phyloP scores from a whole-genome alignment of 768 basidiomycete species.

The Strobilomyces confusus region DNA sequence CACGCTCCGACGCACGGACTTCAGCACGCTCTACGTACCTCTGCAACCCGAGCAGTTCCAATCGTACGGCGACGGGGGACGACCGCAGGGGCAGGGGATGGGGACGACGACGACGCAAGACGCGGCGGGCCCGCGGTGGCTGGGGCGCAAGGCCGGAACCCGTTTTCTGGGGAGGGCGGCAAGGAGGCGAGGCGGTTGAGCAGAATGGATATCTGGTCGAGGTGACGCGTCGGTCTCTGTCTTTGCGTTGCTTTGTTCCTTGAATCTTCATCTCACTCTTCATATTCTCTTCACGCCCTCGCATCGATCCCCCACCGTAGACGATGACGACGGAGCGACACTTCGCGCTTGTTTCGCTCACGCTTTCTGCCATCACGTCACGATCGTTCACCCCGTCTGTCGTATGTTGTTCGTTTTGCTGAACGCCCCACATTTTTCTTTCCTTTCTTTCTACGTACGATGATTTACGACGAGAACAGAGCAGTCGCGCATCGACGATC shows the following conservation, averaged over 20 bases:
- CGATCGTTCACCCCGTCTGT: too few species aligned
- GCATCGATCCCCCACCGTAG: not conserved
- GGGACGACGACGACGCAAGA: slow-evolving; percentile 6
- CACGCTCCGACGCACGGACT: slow-evolving; percentile 56
- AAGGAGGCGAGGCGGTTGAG: slow-evolving; percentile 61
- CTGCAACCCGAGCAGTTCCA: slow-evolving; percentile 75
- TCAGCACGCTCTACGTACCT: slow-evolving; percentile 69
- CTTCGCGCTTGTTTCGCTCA: too few species aligned
- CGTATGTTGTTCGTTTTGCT: too few species aligned
- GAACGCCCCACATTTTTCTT: not conserved
- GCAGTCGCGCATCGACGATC: too few species aligned
- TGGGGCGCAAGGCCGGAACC: slow-evolving; percentile 41
- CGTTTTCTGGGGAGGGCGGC: slow-evolving; percentile 31
- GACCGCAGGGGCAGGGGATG: slow-evolving; percentile 17
- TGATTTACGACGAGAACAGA: too few species aligned
- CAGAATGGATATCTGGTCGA: slow-evolving; percentile 72
- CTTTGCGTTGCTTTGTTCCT: not conserved
- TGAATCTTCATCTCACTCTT: too few species aligned
- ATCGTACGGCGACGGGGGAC: slow-evolving; percentile 26
- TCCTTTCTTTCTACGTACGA: not conserved
- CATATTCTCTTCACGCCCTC: too few species aligned
- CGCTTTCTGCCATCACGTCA: too few species aligned
- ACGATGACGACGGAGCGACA: too few species aligned
- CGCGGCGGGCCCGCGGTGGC: slow-evolving; percentile 51
- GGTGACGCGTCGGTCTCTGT: slow-evolving; percentile 39